A percentile compares a stretch with the other conserved stretches of the same genome.
phyloP scores from a whole-genome alignment of 2,329 filamentous ascomycete species.

The Trichothecium sympodiale region DNA sequence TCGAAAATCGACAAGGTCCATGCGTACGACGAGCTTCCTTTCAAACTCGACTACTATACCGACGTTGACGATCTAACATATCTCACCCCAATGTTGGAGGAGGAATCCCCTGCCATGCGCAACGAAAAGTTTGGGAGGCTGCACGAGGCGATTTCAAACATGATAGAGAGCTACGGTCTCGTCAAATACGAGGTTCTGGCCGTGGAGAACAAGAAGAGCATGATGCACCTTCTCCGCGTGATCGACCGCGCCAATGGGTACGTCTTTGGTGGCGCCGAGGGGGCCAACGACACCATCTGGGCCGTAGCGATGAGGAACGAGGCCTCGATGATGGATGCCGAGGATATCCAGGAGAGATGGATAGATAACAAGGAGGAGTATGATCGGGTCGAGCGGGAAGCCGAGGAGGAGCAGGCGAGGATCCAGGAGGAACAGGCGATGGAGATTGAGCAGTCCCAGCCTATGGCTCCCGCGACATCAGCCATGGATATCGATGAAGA shows the following conservation, averaged over 20 bases:
- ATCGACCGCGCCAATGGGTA: constrained; percentile 92
- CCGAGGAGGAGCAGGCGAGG: constrained; percentile 65
- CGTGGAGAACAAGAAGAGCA: constrained; percentile 92
- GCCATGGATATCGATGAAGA: constrained; percentile 27
- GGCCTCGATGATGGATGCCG: constrained; percentile 63
- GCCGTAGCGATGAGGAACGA: constrained; percentile 81
- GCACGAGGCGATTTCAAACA: constrained; percentile 74
- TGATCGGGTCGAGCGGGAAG: constrained; percentile 66
- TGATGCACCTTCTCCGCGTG: constrained; percentile 82
- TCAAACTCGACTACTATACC: constrained; percentile 95
- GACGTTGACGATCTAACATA: constrained; percentile 90
- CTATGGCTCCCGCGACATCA: constrained; percentile 11
- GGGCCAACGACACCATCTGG: constrained; percentile 95
- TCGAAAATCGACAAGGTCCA: constrained; percentile 95
- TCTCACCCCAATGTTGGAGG: constrained; percentile 67
- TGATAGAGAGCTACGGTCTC: constrained; percentile 83
- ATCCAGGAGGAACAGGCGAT: constrained; percentile 21
- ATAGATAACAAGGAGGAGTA: constrained; percentile 81
- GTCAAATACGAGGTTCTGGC: constrained; percentile 89
- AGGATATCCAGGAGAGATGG: constrained; percentile 94
- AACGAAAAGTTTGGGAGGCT: constrained; percentile 71
- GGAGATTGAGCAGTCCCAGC: constrained; percentile 19
- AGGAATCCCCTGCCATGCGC: constrained; percentile 60
- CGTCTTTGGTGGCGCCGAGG: constrained; percentile 81
- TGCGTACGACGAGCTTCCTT: constrained; percentile 75